A percentile compares a stretch with the other conserved stretches of the same genome.
Evolutionary conservation across 441 rosid species (phyloP).

Genomic region (Sinapis alba): DNA sequence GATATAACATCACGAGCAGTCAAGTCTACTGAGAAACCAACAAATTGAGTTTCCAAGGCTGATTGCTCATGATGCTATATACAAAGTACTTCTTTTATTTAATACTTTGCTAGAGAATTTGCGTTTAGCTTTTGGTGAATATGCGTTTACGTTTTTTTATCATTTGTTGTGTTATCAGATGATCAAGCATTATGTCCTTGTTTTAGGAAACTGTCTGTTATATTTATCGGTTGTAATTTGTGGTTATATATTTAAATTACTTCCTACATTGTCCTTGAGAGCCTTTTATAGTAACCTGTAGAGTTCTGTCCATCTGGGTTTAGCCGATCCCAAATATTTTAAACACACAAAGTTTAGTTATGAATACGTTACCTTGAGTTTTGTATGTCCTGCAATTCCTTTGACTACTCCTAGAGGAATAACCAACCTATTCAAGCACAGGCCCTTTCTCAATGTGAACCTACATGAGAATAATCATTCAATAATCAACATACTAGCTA

Average conservation of each 20-base stretch:
- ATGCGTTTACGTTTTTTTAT: slow-evolving; percentile 23
- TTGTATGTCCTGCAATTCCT: slow-evolving; percentile 94
- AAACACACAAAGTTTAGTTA: neutral
- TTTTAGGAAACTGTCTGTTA: slow-evolving; percentile 26
- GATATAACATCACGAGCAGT: slow-evolving; percentile 97
- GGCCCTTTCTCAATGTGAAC: slow-evolving; percentile 99
- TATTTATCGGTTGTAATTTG: slow-evolving; percentile 28
- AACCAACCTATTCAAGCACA: slow-evolving; percentile 83
- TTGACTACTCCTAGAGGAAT: slow-evolving; percentile 87
- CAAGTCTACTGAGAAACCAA: slow-evolving; percentile 70
- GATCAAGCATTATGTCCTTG: slow-evolving; percentile 27
- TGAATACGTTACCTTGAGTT: slow-evolving; percentile 62
- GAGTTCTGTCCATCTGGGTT: slow-evolving; percentile 41
- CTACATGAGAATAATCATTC: slow-evolving; percentile 40
- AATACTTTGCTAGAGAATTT: slow-evolving; percentile 11
- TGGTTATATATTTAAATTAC: slow-evolving; percentile 27
- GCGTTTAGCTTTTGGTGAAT: slow-evolving; percentile 25
- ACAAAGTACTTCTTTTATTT: slow-evolving; percentile 31
- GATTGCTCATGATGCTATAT: slow-evolving; percentile 99
- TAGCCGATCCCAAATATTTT: slow-evolving; percentile 28
- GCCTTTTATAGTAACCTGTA: slow-evolving; percentile 84
- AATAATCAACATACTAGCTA: neutral
- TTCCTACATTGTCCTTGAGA: slow-evolving; percentile 93
- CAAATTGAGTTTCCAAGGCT: slow-evolving; percentile 61
- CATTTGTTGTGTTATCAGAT: slow-evolving; percentile 12